Conservation (phyloP, 2,329 filamentous ascomycete species). For the Alternaria rosae region DNA sequence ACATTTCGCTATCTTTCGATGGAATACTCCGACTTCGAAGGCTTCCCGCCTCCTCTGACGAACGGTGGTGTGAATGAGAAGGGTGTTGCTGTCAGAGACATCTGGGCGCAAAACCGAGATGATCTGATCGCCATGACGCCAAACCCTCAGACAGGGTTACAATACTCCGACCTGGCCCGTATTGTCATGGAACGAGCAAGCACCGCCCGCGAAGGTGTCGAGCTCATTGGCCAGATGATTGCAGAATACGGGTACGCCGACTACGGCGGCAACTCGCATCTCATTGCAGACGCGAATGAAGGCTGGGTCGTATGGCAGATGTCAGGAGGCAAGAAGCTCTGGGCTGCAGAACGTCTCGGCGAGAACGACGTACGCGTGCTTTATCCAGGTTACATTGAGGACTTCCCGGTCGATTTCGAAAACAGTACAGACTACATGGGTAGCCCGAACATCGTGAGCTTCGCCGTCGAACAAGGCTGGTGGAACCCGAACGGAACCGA, state of each 20-base stretch:
- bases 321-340: slow-evolving; percentile 44
- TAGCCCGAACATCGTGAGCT: slow-evolving; percentile 44
- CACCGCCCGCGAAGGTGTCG: slow-evolving; percentile 53
- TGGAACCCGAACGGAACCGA: slow-evolving; percentile 41
- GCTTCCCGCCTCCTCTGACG: slow-evolving; percentile 54
- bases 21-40: slow-evolving; percentile 52
- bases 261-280: slow-evolving; percentile 55
- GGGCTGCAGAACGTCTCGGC: slow-evolving; percentile 47
- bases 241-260: slow-evolving; percentile 52
- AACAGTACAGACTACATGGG: slow-evolving; percentile 44
- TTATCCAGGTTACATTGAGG: slow-evolving; percentile 49
- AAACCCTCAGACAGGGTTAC: slow-evolving; percentile 51
- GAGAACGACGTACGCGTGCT: slow-evolving; percentile 42
- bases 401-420: slow-evolving; percentile 44
- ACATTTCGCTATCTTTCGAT: slow-evolving; percentile 49
- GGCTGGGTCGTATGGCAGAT: slow-evolving; percentile 49
- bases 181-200: slow-evolving; percentile 52
- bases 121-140: slow-evolving; percentile 54
- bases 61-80: slow-evolving; percentile 56
- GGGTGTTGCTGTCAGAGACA: slow-evolving; percentile 53
- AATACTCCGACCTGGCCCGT: slow-evolving; percentile 54
- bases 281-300: slow-evolving; percentile 51
- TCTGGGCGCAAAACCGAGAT: slow-evolving; percentile 52
- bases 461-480: slow-evolving; percentile 47
- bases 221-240: slow-evolving; percentile 53